These are phyloP conservation scores for Phaeosphaeriaceae sp. DNA, from an alignment of 2,329 filamentous ascomycete genomes.

Conservation along the genomic window DNA sequence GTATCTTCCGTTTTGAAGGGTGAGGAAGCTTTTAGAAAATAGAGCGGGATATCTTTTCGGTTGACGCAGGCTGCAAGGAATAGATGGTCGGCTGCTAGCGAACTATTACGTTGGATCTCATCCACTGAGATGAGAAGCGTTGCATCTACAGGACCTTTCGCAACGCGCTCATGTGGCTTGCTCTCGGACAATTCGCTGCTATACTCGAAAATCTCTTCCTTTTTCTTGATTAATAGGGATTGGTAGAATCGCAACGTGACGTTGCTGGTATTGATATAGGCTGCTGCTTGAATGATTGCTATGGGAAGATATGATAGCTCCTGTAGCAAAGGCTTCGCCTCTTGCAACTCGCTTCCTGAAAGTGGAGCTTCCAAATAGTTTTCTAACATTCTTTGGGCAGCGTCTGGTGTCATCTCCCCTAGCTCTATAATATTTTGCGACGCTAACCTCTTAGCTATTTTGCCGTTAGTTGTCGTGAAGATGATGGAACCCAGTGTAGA, in stretches of 20 bases:
- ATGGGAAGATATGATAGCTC: conserved; percentile 27
- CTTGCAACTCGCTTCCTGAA: conserved; percentile 12
- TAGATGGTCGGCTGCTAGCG: conserved; percentile 46
- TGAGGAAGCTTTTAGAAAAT: conserved; percentile 21
- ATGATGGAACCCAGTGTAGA: conserved; percentile 21
- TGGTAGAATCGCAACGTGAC: conserved; percentile 19
- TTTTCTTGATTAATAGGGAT: conserved; percentile 13
- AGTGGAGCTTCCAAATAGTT: no score
- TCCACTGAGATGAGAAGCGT: conserved; percentile 54
- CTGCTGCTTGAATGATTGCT: conserved; percentile 25
- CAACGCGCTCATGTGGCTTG: conserved; percentile 19
- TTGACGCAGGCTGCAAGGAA: conserved; percentile 50
- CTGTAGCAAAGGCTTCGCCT: conserved; percentile 17
- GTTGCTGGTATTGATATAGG: conserved; percentile 16
- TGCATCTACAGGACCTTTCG: conserved; percentile 48
- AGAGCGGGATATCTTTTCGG: conserved; percentile 22
- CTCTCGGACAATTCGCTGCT: conserved; percentile 47
- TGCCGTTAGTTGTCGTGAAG: conserved; percentile 21
- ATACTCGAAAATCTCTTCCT: conserved; percentile 40
- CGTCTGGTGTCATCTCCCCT: conserved; percentile 16
- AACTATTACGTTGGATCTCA: conserved; percentile 25
- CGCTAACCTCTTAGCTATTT: conserved; percentile 18
- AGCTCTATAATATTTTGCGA: conserved; percentile 22
- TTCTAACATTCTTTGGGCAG: conserved; percentile 25
- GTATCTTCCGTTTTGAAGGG: conserved; percentile 13